phyloP scores from a whole-genome alignment of 2,329 filamentous ascomycete species.

The Ophiostoma pallidulum region DNA sequence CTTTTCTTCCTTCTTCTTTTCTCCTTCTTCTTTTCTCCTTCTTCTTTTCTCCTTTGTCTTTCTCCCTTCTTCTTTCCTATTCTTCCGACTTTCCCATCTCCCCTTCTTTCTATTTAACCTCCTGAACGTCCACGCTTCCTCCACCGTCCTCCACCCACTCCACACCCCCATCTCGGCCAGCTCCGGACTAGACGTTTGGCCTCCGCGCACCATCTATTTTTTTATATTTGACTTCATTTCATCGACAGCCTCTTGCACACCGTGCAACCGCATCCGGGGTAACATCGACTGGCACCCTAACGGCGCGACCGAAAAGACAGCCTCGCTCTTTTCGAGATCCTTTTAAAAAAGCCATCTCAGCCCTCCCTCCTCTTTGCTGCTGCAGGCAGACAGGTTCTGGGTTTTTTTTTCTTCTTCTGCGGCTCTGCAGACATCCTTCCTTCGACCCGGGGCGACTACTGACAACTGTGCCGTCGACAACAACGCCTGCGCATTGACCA shows the following conservation, averaged over 20 bases:
- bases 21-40: background rate
- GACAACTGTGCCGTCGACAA: background rate
- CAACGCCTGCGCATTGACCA: conserved; percentile 5
- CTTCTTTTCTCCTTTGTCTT: background rate
- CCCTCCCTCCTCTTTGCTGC: too few species aligned
- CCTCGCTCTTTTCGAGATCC: too few species aligned
- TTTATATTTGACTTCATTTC: conserved; percentile 6
- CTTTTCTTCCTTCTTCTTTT: background rate
- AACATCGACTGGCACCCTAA: background rate
- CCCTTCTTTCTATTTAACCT: background rate
- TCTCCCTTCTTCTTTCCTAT: background rate
- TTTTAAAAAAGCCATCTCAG: too few species aligned
- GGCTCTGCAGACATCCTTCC: too few species aligned
- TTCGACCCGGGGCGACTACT: too few species aligned
- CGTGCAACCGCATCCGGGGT: background rate
- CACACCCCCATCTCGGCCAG: conserved; percentile 11
- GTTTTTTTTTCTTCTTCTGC: too few species aligned
- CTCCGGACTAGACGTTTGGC: conserved; percentile 5
- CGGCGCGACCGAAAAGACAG: background rate
- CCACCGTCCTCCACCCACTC: background rate
- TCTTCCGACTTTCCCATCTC: background rate
- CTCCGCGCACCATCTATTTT: background rate
- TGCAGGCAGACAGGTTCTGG: too few species aligned
- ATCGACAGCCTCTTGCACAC: background rate
- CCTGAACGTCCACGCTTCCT: background rate